Conservation (phyloP, 108 stramenopile genomes). For the Epipyxis sp. region DNA sequence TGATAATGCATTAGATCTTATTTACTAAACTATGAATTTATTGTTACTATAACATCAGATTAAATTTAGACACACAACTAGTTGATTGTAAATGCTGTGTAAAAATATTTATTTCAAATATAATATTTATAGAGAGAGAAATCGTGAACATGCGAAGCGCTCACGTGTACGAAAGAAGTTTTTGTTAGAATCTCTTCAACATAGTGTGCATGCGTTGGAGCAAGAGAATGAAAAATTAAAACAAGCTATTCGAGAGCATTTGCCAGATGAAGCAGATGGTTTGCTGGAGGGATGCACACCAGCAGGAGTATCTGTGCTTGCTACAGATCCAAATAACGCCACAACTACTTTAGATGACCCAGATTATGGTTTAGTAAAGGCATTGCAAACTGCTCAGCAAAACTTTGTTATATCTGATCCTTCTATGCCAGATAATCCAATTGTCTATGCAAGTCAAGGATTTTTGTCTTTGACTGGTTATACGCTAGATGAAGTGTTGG, state of each 20-base stretch:
- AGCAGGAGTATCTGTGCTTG: conserved; percentile 38
- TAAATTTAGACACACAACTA: background rate
- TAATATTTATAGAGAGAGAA: conserved; percentile 61
- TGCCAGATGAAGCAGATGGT: conserved; percentile 69
- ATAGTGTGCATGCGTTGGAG: conserved; percentile 81
- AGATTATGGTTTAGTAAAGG: conserved; percentile 94
- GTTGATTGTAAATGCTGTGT: background rate
- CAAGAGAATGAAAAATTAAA: conserved; percentile 75
- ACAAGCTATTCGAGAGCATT: conserved; percentile 70
- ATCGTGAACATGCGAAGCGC: conserved; percentile 94
- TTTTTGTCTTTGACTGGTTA: conserved; percentile 50
- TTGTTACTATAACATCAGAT: background rate
- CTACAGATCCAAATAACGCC: conserved; percentile 45
- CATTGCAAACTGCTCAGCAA: conserved; percentile 89
- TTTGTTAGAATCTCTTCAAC: conserved; percentile 84
- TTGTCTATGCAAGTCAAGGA: conserved; percentile 66
- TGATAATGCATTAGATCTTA: background rate
- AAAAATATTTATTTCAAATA: background rate
- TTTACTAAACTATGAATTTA: background rate
- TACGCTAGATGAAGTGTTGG: conserved; percentile 44
- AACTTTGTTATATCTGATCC: conserved; percentile 96
- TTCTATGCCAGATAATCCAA: conserved; percentile 65
- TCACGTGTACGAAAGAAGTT: conserved; percentile 94
- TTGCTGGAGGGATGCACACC: conserved; percentile 58
- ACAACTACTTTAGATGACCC: conserved; percentile 74